Base-by-base conservation (phyloP, 805 yeast species). In the Metschnikowia rubicola region DNA sequence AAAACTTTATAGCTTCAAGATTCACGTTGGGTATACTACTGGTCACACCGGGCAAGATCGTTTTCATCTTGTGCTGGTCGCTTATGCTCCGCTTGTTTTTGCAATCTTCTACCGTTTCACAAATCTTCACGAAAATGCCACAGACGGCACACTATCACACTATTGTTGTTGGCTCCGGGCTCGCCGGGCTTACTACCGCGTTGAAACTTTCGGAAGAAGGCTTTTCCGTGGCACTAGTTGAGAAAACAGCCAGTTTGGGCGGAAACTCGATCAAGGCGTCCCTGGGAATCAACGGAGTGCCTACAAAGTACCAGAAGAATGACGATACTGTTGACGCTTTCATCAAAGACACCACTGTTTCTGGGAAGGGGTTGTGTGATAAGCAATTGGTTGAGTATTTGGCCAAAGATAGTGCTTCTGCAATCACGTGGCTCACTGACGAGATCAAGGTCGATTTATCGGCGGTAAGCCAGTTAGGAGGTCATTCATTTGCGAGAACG, bases 181-280 rank as follows among this genome's bases (percentile, higher is more conserved):
- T 80, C 31, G 84, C 84, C 4, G 85, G 84, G 1, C 57, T 80
- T 30, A 67, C 79, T 4, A 67, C 79, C 10, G 62, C 74, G 11
- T 61, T 72, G 35, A 69, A 68, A 47, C 53, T 77, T 17, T 59
- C 63, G 21, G 61, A 69, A 35, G 52, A 62, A 21, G 71, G 74
- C 11, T 50, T 66, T 19, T 70, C 76, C 0, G 78, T 80, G 4
- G 57, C 71, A 0, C 47, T 81, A 7, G 45, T 81, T 3, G 86
- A 81, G 44, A 81, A 81, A 54, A 63, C 73, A 0, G 63, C 62
- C 11, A 66, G 67, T 29, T 58, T 78, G 31, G 86, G 86, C 30
- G 84, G 85, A 7, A 81, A 81, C 53, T 80, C 84, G 2, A 71
- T 74, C 45, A 80, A 79, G 61, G 86, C 86, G 0, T 78, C 83